Evolutionary conservation across 345 rosid species (phyloP), one percentile per base, ranked within the genome.

Genomic region (Stellera chamaejasme): DNA sequence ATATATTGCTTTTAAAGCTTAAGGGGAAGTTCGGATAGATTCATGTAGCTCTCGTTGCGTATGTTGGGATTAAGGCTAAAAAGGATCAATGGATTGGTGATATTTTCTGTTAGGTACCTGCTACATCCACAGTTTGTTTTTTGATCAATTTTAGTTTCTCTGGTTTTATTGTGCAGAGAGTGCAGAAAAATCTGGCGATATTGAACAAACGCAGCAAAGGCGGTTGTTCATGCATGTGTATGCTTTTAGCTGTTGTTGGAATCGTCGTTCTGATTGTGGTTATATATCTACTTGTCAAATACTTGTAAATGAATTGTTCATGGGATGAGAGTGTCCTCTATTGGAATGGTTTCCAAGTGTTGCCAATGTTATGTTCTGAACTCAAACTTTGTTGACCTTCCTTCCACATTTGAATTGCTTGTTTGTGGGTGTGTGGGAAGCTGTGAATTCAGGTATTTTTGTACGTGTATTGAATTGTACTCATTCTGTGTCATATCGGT

Each of bases 131-230:
- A 3, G 39, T 32, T 32, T 0, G 2, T 0, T 32, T 32, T 32
- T 1, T 5, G 9, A 32, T 32, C 56, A 32, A 4, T 32, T 8
- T 32, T 32, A 32, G 2, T 32, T 32, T 32, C 39, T 32, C 39
- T 5, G 9, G 7, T 13, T 47, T 16, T 6, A 47, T 71, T 59
- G 55, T 7, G 19, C 90, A 90, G 97, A 68, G 93, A 48, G 93
- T 87, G 70, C 95, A 82, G 75, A 90, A 79, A 82, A 76, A 69
- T 72, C 78, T 90, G 78, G 95, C 95, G 4, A 53, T 82, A 44
- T 62, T 90, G 90, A 90, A 87, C 71, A 84, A 79, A 77, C 85
- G 90, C 52, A 84, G 90, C 53, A 87, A 74, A 72, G 88, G 92
- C 43, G 90, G 95, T 25, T 90, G 95, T 71, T 60, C 95, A 23